These are phyloP conservation scores for Chlamydomonas sp. DNA, from an alignment of 139 green algal species.

Conservation along the genomic window DNA sequence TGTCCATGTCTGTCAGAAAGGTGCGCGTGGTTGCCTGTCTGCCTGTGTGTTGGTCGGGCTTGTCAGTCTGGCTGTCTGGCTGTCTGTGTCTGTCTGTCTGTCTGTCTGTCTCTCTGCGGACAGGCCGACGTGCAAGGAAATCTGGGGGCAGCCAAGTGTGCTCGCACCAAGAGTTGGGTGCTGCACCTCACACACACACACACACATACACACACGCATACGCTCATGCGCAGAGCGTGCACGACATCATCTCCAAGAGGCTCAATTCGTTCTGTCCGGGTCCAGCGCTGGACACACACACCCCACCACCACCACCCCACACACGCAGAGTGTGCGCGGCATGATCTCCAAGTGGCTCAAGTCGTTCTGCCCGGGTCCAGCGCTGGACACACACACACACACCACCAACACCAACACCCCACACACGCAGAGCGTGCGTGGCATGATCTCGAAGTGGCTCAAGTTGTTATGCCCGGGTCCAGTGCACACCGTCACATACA, in stretches of 20 bases:
- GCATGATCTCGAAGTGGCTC: slow-evolving; percentile 71
- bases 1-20: background rate
- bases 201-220: background rate
- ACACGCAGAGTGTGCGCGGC: slow-evolving; percentile 48
- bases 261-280: slow-evolving; percentile 47
- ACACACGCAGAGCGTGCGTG: slow-evolving; percentile 45
- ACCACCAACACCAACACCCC: background rate
- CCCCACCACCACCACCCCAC: background rate
- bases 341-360: slow-evolving; percentile 74
- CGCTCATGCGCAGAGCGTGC: slow-evolving; percentile 34
- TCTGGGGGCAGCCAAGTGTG: no score
- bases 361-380: slow-evolving; percentile 44
- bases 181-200: no score
- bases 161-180: no score
- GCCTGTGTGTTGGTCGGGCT: background rate
- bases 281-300: background rate
- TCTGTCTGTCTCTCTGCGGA: no score
- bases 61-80: no score
- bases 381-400: no score
- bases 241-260: slow-evolving; percentile 69
- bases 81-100: no score
- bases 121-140: no score
- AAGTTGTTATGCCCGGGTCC: slow-evolving; percentile 39
- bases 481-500: no score
- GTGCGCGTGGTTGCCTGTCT: background rate